Percentiles rank a stretch among this genome's conserved stretches.
Conservation (phyloP, 768 basidiomycete genomes). For the Termitomyces sp. region DNA sequence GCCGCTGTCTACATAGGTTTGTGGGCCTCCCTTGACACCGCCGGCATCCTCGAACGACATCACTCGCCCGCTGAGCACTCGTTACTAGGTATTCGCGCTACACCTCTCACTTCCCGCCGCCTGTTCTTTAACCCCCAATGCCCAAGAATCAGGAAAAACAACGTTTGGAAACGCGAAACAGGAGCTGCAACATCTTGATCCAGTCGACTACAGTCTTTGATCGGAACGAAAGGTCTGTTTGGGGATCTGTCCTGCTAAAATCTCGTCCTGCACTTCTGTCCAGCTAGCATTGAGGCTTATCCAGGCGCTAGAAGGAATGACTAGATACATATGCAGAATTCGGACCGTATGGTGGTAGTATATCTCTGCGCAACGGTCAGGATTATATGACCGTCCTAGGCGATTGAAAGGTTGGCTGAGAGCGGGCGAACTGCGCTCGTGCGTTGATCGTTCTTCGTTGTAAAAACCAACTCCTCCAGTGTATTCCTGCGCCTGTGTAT, state of each 20-base stretch:
- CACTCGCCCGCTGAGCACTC: slow-evolving; percentile 38
- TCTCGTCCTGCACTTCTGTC: slow-evolving; percentile 22
- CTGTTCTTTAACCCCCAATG: slow-evolving; percentile 41
- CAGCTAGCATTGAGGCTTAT: no score
- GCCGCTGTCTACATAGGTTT: slow-evolving; percentile 34
- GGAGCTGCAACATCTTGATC: slow-evolving; percentile 20
- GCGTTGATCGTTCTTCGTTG: slow-evolving; percentile 17
- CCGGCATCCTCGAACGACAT: slow-evolving; percentile 20
- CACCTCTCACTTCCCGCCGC: slow-evolving; percentile 40
- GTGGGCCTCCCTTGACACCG: slow-evolving; percentile 16
- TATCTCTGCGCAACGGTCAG: slow-evolving; percentile 43
- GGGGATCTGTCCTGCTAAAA: slow-evolving; percentile 14
- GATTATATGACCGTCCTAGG: slow-evolving; percentile 46
- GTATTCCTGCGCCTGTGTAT: slow-evolving; percentile 45
- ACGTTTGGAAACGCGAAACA: slow-evolving; percentile 34
- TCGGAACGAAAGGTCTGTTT: no score
- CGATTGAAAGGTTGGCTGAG: slow-evolving; percentile 63
- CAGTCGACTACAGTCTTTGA: no score
- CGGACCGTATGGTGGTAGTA: slow-evolving; percentile 21
- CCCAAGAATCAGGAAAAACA: slow-evolving; percentile 36
- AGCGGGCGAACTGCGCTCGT: slow-evolving; percentile 48
- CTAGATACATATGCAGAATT: slow-evolving; percentile 59
- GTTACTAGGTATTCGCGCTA: slow-evolving; percentile 54
- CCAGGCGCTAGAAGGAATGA: slow-evolving; percentile 33
- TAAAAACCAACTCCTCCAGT: slow-evolving; percentile 25